Evolutionary conservation across 129 eudicot genomes (phyloP).

Genomic region (Artemisia annua): DNA sequence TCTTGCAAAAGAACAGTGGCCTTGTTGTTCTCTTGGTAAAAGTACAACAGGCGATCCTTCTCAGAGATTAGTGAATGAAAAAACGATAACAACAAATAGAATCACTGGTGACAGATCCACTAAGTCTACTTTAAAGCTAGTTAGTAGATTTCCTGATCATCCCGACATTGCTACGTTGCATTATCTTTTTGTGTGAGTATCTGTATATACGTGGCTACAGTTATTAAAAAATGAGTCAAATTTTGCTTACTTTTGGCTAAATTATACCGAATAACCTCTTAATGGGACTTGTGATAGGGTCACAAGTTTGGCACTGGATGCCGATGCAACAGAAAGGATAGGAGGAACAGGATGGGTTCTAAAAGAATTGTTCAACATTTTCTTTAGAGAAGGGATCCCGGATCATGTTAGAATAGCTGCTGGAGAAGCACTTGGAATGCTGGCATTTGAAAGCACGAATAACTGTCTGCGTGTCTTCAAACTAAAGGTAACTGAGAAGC

Average conservation of each 20-base stretch:
- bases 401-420: too few species aligned
- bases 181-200: conserved; percentile 72
- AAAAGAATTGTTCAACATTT: conserved; percentile 63
- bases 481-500: too few species aligned
- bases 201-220: too few species aligned
- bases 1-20: background rate
- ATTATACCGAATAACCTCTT: too few species aligned
- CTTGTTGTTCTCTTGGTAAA: conserved; percentile 41
- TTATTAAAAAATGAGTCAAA: background rate
- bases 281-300: too few species aligned
- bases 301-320: too few species aligned
- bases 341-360: conserved; percentile 62
- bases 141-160: conserved; percentile 64
- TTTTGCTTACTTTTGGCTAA: too few species aligned
- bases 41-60: conserved; percentile 36
- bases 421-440: conserved; percentile 54
- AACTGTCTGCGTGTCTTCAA: too few species aligned
- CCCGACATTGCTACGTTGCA: conserved; percentile 83
- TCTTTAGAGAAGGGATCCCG: conserved; percentile 37
- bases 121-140: conserved; percentile 65
- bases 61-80: conserved; percentile 39
- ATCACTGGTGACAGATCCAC: conserved; percentile 64
- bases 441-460: too few species aligned
- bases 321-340: too few species aligned
- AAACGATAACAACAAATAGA: too few species aligned